A percentile compares a stretch with the other conserved stretches of the same genome.
phyloP scores from a whole-genome alignment of 2,329 filamentous ascomycete species.

The Pezicula radicicola region DNA sequence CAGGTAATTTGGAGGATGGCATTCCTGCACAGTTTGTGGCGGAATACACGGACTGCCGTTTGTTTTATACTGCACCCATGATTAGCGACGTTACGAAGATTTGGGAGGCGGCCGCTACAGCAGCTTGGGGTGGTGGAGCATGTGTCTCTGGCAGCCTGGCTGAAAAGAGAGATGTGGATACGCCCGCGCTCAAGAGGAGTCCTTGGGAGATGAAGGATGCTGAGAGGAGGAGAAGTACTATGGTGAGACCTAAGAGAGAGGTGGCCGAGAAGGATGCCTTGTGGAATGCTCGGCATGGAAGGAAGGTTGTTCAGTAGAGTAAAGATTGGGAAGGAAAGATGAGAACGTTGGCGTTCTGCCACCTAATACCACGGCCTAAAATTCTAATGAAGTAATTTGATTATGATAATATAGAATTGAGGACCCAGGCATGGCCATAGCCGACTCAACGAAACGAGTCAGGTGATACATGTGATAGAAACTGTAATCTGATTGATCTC shows the following conservation, averaged over 20 bases:
- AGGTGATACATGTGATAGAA: no score
- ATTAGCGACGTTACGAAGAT: conserved; percentile 45
- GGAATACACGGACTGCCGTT: conserved; percentile 56
- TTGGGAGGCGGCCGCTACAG: conserved; percentile 44
- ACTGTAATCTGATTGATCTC: no score
- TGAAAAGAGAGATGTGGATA: conserved; percentile 3
- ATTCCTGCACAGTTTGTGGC: conserved; percentile 57
- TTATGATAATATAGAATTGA: no score
- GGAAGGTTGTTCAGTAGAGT: background rate
- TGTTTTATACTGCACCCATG: conserved; percentile 56
- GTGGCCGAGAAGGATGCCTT: background rate
- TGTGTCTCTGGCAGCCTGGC: conserved; percentile 27
- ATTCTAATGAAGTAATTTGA: no score
- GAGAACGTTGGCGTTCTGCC: no score
- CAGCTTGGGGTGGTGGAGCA: conserved; percentile 36
- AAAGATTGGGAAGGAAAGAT: no score
- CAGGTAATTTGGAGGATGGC: conserved; percentile 27
- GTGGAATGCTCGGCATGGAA: background rate
- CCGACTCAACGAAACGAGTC: no score
- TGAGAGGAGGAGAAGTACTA: background rate
- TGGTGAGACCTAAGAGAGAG: background rate
- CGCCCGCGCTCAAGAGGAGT: background rate
- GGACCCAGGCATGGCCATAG: no score
- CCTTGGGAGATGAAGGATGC: background rate
- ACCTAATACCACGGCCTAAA: no score